Evolutionary conservation across 192 early-diverging fungal species (phyloP).

Genomic region (Geranomyces michiganensis): DNA sequence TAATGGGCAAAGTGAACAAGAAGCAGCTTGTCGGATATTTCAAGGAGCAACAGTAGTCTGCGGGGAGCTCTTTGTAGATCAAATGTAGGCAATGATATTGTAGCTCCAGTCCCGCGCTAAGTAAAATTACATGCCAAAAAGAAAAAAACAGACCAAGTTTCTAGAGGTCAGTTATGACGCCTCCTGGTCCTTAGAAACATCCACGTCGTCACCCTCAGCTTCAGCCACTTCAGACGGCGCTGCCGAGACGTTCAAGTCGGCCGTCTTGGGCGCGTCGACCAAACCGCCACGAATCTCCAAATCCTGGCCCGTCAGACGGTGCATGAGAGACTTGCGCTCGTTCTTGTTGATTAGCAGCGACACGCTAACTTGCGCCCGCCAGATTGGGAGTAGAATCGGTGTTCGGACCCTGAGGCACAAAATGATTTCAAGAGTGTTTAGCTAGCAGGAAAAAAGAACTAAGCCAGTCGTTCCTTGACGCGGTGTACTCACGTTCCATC

Average conservation of each 20-base stretch:
- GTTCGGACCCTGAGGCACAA: constrained; percentile 15
- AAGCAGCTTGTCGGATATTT: constrained; percentile 45
- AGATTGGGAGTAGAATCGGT: constrained; percentile 48
- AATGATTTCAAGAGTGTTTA: no score
- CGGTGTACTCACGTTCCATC: constrained; percentile 32
- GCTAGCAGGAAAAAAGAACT: no score
- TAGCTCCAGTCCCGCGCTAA: no score
- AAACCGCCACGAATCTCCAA: not conserved
- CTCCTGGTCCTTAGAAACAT: no score
- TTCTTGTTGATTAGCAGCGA: constrained; percentile 56
- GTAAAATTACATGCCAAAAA: no score
- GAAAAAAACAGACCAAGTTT: no score
- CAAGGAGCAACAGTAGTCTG: not conserved
- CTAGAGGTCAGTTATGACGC: no score
- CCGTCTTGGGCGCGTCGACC: not conserved
- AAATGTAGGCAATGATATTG: no score
- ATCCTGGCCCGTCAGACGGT: constrained; percentile 46
- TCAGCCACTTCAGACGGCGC: no score
- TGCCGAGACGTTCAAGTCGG: not conserved
- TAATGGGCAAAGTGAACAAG: constrained; percentile 90
- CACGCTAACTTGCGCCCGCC: constrained; percentile 50
- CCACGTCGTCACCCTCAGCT: no score
- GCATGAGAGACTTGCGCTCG: constrained; percentile 47
- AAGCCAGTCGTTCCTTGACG: no score
- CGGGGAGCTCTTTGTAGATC: no score